These are phyloP conservation scores for Aspergillus luchuensis DNA, from an alignment of 2,329 filamentous ascomycete species.

Conservation along the genomic window DNA sequence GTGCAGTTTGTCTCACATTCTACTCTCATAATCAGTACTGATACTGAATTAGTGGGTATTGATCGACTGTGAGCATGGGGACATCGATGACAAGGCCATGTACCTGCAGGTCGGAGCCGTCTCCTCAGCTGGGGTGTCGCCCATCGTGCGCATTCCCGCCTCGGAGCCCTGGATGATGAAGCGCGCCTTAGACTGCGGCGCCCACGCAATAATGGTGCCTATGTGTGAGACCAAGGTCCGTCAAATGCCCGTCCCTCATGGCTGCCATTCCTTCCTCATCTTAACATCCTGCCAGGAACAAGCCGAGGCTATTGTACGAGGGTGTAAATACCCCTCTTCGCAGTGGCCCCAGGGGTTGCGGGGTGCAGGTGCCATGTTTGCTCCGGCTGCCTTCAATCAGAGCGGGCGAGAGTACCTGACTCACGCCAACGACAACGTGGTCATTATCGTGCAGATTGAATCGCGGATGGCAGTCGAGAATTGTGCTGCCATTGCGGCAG, in stretches of 20 bases:
- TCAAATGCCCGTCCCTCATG: not conserved
- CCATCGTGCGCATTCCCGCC: not conserved
- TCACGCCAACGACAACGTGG: conserved; percentile 49
- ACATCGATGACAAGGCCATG: conserved; percentile 4
- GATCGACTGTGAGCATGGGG: conserved; percentile 4
- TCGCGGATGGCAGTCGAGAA: conserved; percentile 34
- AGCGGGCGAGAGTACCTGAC: conserved; percentile 48
- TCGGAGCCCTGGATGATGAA: not conserved
- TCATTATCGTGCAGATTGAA: conserved; percentile 35
- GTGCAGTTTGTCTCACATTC: not conserved
- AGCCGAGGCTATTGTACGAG: not conserved
- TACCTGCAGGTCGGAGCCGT: not conserved
- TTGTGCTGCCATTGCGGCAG: conserved; percentile 51
- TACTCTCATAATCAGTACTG: not conserved
- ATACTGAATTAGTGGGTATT: not conserved
- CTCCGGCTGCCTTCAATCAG: not conserved
- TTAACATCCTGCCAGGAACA: not conserved
- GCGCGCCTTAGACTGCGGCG: not conserved
- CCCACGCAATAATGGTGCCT: not conserved
- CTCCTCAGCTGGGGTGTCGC: not conserved
- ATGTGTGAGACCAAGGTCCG: not conserved
- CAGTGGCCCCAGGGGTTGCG: not conserved
- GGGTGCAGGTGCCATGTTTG: not conserved
- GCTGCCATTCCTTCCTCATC: no score
- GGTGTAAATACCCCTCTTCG: not conserved